phyloP scores from a whole-genome alignment of 129 eudicot genomes.

The Saussurea involucrata region DNA sequence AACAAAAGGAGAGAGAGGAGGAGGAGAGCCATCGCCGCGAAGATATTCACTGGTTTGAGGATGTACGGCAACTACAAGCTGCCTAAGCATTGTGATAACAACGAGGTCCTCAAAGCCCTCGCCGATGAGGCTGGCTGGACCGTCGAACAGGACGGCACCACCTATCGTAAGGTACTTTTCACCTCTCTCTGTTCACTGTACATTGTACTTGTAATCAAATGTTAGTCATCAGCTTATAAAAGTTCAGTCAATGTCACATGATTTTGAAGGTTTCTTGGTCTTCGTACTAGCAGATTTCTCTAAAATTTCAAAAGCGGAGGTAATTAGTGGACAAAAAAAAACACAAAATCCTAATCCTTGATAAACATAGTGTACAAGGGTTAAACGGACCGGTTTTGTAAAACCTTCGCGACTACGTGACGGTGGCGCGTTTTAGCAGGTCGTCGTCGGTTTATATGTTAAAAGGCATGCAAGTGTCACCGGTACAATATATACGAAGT shows the following conservation, averaged over 20 bases:
- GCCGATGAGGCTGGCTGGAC: conserved; percentile 83
- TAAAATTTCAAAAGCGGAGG: neutral
- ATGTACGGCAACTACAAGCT: conserved; percentile 69
- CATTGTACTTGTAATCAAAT: neutral
- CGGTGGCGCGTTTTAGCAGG: conserved; percentile 6
- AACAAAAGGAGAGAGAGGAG: conserved; percentile 81
- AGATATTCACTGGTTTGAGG: conserved; percentile 69
- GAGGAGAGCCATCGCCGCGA: conserved; percentile 74
- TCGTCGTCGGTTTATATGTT: neutral
- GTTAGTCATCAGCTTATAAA: neutral
- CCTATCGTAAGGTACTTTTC: conserved; percentile 63
- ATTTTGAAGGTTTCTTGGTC: neutral
- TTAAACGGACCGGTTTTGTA: no score
- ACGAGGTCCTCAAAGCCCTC: conserved; percentile 84
- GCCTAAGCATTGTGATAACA: conserved; percentile 80
- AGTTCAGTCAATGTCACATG: neutral
- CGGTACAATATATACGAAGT: neutral
- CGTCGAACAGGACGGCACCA: conserved; percentile 84
- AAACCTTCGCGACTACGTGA: neutral
- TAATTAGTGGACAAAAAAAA: neutral
- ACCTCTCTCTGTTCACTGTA: neutral
- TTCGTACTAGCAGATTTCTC: neutral
- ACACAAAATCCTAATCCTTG: neutral
- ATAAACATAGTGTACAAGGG: no score
- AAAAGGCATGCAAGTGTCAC: neutral